Percentiles rank a stretch among this genome's conserved stretches.
phyloP scores from a whole-genome alignment of 2,329 filamentous ascomycete genomes.

The Colletotrichum falcatum region DNA sequence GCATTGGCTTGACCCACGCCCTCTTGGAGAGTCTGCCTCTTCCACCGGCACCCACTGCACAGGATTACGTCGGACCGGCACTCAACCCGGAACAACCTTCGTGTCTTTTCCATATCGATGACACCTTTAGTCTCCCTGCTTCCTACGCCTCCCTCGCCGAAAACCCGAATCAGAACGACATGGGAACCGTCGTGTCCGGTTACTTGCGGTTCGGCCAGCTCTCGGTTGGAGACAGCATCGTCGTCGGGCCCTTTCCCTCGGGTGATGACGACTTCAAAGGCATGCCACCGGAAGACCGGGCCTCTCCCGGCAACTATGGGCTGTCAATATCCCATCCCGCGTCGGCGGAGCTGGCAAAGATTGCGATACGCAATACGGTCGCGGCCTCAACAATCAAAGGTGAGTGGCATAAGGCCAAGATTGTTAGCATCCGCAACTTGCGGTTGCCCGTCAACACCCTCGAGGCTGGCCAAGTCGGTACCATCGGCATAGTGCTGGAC shows the following conservation, averaged over 20 bases:
- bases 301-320: conserved; percentile 60
- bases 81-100: conserved; percentile 70
- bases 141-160: conserved; percentile 65
- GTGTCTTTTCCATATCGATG: conserved; percentile 89
- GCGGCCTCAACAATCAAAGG: conserved; percentile 65
- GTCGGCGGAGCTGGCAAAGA: conserved; percentile 64
- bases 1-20: conserved; percentile 85
- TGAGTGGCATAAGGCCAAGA: conserved; percentile 83
- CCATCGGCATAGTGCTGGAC: conserved; percentile 81
- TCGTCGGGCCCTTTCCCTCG: conserved; percentile 81
- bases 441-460: conserved; percentile 84
- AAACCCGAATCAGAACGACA: conserved; percentile 54
- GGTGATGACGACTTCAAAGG: conserved; percentile 62
- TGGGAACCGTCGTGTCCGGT: conserved; percentile 84
- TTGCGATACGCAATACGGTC: conserved; percentile 65
- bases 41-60: conserved; percentile 64
- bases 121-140: conserved; percentile 82
- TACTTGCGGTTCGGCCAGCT: conserved; percentile 84
- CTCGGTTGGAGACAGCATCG: conserved; percentile 80
- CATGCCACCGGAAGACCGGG: conserved; percentile 58
- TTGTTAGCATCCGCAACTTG: conserved; percentile 90
- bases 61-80: conserved; percentile 65
- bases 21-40: conserved; percentile 82
- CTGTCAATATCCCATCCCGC: conserved; percentile 66
- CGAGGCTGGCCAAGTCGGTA: conserved; percentile 86